Percentiles rank a stretch among this genome's conserved stretches.
Evolutionary conservation across 208 protist species (phyloP).

Genomic region (Leptomonas seymouri): DNA sequence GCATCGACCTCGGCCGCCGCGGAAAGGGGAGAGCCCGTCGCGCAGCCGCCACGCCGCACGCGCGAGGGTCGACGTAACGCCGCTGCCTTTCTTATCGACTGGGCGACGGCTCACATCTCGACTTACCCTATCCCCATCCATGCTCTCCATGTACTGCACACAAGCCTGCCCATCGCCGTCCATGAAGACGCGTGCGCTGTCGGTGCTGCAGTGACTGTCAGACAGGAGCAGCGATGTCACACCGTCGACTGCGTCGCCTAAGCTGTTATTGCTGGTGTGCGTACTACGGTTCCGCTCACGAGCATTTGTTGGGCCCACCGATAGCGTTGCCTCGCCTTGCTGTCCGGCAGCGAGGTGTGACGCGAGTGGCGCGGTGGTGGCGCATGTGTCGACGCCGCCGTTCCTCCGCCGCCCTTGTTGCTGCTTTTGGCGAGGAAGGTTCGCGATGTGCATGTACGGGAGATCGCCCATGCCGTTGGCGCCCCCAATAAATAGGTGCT

Average conservation of each 20-base stretch:
- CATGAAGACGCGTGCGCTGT: slow-evolving; percentile 11
- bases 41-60: slow-evolving; percentile 9
- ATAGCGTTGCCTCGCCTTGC: not conserved
- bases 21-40: slow-evolving; percentile 10
- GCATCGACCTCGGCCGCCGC: slow-evolving; percentile 3
- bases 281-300: not conserved
- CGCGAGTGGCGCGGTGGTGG: not conserved
- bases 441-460: slow-evolving; percentile 2
- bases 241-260: not conserved
- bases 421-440: slow-evolving; percentile 10
- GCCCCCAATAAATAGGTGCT: slow-evolving; percentile 20
- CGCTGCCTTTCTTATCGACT: not conserved
- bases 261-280: not conserved
- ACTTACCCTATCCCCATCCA: slow-evolving; percentile 2
- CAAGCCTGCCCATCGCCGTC: not conserved
- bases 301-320: not conserved
- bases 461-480: slow-evolving; percentile 19
- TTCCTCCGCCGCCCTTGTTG: not conserved
- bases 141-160: slow-evolving; percentile 12
- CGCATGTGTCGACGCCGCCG: not conserved
- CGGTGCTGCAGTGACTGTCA: slow-evolving; percentile 23
- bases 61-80: not conserved
- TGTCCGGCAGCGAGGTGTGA: not conserved
- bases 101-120: slow-evolving; percentile 1
- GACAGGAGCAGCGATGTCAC: slow-evolving; percentile 9